These are phyloP conservation scores for Candida incommunis DNA, from an alignment of 805 yeast species.

Conservation along the genomic window DNA sequence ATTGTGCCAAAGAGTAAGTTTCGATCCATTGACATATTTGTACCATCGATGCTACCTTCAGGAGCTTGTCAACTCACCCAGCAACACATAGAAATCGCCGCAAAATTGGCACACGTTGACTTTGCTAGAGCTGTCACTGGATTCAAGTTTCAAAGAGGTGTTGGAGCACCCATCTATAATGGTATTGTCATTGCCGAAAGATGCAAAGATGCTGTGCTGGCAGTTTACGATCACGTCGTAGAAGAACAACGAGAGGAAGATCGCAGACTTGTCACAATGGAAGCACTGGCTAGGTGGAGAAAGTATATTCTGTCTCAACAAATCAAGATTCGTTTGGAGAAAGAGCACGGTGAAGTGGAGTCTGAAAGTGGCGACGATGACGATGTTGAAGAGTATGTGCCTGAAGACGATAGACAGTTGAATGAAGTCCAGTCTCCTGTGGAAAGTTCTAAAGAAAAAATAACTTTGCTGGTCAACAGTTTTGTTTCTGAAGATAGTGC, in stretches of 20 bases:
- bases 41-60: constrained; percentile 66
- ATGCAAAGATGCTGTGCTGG: constrained; percentile 42
- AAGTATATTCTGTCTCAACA: neutral
- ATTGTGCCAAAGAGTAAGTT: constrained; percentile 58
- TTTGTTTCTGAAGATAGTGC: no score
- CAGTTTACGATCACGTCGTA: constrained; percentile 33
- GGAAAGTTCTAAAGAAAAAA: no score
- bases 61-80: constrained; percentile 52
- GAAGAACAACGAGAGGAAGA: constrained; percentile 36
- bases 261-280: constrained; percentile 1
- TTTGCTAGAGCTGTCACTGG: constrained; percentile 81
- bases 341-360: neutral
- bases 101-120: constrained; percentile 53
- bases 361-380: neutral
- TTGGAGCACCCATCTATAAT: constrained; percentile 41
- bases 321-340: neutral
- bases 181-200: constrained; percentile 66
- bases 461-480: no score
- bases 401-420: no score
- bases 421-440: no score
- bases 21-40: constrained; percentile 75
- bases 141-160: constrained; percentile 46
- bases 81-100: constrained; percentile 50
- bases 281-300: neutral
- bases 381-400: neutral